These are phyloP conservation scores for Aspergillus carbonarius DNA, from an alignment of 2,329 filamentous ascomycete species.

Conservation along the genomic window DNA sequence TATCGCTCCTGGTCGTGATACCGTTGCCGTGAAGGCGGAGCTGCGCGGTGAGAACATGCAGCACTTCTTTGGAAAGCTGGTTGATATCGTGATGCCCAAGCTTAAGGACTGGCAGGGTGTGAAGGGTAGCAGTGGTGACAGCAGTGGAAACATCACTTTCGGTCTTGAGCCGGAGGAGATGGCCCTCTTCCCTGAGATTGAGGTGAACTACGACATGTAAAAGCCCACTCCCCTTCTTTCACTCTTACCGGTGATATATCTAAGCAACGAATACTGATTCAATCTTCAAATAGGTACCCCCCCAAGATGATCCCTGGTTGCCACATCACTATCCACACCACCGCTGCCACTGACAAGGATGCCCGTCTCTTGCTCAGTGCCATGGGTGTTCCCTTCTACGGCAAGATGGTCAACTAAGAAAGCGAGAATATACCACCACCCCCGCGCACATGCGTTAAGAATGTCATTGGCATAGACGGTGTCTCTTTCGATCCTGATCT, in stretches of 20 bases:
- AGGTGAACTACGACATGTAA: slow-evolving; percentile 89
- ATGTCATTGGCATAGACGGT: not conserved
- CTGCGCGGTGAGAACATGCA: slow-evolving; percentile 78
- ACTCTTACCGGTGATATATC: not conserved
- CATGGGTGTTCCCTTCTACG: slow-evolving; percentile 78
- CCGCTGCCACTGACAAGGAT: slow-evolving; percentile 80
- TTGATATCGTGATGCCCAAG: slow-evolving; percentile 86
- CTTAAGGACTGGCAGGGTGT: slow-evolving; percentile 95
- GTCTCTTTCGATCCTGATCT: not conserved
- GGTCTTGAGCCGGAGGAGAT: slow-evolving; percentile 75
- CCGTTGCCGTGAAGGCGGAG: slow-evolving; percentile 71
- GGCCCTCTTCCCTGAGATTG: slow-evolving; percentile 86
- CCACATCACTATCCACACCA: slow-evolving; percentile 79
- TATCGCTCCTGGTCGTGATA: slow-evolving; percentile 67
- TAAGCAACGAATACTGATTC: not conserved
- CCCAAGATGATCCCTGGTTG: slow-evolving; percentile 80
- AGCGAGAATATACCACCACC: slow-evolving; percentile 16
- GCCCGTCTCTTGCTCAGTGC: slow-evolving; percentile 72
- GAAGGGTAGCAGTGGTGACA: slow-evolving; percentile 76
- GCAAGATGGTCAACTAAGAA: slow-evolving; percentile 60
- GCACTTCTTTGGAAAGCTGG: slow-evolving; percentile 84
- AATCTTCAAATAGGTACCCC: slow-evolving; percentile 51
- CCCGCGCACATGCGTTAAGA: not conserved
- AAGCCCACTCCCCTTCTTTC: slow-evolving; percentile 36
- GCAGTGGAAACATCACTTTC: slow-evolving; percentile 80